Percentiles rank a stretch among this genome's conserved stretches.
phyloP scores from a whole-genome alignment of 2,329 filamentous ascomycete species.

The Xenoacremonium recifei region DNA sequence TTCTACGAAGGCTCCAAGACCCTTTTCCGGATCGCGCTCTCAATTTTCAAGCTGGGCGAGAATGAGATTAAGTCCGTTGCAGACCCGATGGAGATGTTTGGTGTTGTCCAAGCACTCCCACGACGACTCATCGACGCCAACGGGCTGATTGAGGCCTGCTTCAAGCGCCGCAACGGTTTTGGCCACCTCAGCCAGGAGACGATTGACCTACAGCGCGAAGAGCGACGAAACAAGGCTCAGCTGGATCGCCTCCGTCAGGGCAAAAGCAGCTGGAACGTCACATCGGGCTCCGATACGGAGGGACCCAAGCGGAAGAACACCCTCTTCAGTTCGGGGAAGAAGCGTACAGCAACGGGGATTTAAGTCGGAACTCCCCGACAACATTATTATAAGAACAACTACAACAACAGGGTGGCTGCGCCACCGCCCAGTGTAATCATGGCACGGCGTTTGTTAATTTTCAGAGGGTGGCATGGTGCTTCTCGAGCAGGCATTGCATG shows the following conservation, averaged over 20 bases:
- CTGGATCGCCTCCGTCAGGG: constrained; percentile 35
- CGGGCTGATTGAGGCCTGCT: constrained; percentile 76
- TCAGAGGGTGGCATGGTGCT: constrained; percentile 21
- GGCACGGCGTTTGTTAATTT: constrained; percentile 29
- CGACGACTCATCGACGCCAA: constrained; percentile 81
- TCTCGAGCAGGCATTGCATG: constrained; percentile 23
- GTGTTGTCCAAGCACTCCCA: constrained; percentile 86
- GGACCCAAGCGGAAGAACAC: constrained; percentile 42
- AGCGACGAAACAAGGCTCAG: constrained; percentile 59
- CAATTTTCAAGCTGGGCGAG: constrained; percentile 89
- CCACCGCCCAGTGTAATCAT: constrained; percentile 20
- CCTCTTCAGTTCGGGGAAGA: constrained; percentile 42
- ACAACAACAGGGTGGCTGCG: constrained; percentile 9
- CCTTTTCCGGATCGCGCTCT: constrained; percentile 85
- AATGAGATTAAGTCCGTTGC: constrained; percentile 72
- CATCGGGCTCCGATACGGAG: constrained; percentile 27
- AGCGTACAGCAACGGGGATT: constrained; percentile 25
- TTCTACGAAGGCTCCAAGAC: constrained; percentile 96
- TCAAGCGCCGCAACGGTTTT: constrained; percentile 76
- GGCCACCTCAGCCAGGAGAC: constrained; percentile 77
- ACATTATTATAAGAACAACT: constrained; percentile 8
- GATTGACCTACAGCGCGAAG: constrained; percentile 73
- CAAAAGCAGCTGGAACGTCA: constrained; percentile 30
- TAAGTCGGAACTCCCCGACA: constrained; percentile 11
- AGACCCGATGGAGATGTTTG: constrained; percentile 94